Base-by-base conservation (phyloP, 768 basidiomycete species). In the Boletus rubroflammeus region DNA sequence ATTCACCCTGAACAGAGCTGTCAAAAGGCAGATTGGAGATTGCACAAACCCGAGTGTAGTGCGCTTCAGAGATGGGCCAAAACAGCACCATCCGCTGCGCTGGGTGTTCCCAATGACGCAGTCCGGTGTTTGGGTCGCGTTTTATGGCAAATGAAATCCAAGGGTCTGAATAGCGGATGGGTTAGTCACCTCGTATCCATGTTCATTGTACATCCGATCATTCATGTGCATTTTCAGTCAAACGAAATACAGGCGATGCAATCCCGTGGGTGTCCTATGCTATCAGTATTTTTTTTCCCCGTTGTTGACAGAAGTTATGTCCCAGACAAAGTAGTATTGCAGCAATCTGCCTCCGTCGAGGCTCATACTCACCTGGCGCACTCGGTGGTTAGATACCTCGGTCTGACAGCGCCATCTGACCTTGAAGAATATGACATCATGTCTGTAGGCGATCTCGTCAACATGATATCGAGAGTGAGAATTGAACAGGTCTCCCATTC, bases 61-160 rank as follows among this genome's bases (percentile, higher is more conserved):
- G 85, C 90, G 0, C 72, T 95, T 9, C 77, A 77, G 51, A 72
- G 70, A 50, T 86, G 85, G 87, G 74, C 73, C 1, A 67, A 75
- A 28, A 62, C 73, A 15, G 81, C 81, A 6, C 78, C 81, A 2
- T 80, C 79, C 3, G 54, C 69, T 13, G 75, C 78, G 10, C 56
- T 77, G 5, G 56, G 77, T 5, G 62, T 86, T 17, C 91, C 93
- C 0, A 84, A 78, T 31, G 93, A 96, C 54, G 89, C 88, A 1
- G 77, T 96, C 10, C 73, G 95, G 47, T 88, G 85, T 58, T 72
- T 98, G 14, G 92, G 82, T 0, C 80, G 93, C 39, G 76, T 95
- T 17, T 62, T 93, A 28, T 90, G 87, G 86, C 73, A 63, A 26
- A 79, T 76, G 50, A 78, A 80, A 66, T 82, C 80, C 55, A 72